These are phyloP conservation scores for Fusarium veterinarium DNA, from an alignment of 2,329 filamentous ascomycete species.

Conservation along the genomic window DNA sequence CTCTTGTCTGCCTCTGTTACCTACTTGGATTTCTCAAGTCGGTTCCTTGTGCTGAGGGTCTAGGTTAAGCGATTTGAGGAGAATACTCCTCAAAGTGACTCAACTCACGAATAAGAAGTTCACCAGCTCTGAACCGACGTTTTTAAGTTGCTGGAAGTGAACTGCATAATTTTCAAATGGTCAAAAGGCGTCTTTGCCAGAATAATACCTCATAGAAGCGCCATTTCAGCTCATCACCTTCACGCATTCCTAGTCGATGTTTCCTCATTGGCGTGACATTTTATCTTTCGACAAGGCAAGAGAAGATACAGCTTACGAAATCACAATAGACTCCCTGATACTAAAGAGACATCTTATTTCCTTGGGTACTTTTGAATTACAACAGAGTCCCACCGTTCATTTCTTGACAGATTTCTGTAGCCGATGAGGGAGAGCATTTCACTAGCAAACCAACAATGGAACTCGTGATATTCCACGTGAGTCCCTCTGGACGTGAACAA, in stretches of 20 bases:
- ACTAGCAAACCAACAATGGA: neutral
- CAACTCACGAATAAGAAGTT: fast-evolving
- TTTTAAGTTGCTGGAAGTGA: fast-evolving
- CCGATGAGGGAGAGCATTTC: neutral
- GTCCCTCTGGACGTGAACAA: neutral
- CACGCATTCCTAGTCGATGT: fast-evolving
- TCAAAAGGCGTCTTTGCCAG: fast-evolving
- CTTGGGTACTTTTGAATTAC: fast-evolving
- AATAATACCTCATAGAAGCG: fast-evolving
- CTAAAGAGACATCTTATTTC: fast-evolving
- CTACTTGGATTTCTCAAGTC: neutral
- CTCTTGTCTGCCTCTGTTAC: neutral
- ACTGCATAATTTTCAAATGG: fast-evolving
- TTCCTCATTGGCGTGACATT: fast-evolving
- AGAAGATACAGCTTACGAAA: neutral
- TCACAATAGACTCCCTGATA: too few relatives aligned
- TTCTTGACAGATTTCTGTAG: neutral
- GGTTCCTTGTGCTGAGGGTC: neutral
- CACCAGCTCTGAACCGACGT: fast-evolving
- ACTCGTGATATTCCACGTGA: neutral
- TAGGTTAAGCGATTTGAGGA: neutral
- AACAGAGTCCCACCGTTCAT: fast-evolving
- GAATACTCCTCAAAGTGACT: neutral
- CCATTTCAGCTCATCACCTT: neutral
- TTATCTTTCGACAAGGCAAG: fast-evolving